Evolutionary conservation across 192 early-diverging fungal species (phyloP), one percentile per base, ranked within the genome.

Genomic region (Coemansia sp.): DNA sequence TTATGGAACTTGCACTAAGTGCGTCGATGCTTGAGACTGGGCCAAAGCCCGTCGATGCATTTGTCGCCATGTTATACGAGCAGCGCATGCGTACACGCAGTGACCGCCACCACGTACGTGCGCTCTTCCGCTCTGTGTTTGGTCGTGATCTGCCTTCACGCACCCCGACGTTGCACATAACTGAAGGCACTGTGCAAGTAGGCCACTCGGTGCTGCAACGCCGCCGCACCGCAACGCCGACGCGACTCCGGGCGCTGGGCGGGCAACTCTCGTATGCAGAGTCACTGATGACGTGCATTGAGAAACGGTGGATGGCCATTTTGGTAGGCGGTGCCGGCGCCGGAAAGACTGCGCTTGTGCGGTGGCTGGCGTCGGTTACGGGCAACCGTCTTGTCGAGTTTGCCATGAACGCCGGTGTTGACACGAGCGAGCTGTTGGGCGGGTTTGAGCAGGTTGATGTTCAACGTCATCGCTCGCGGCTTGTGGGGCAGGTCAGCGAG

Each of bases 371-470:
- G 12, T 78, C 82, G 11, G 62, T 95, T 29, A 89, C 91, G 2
- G 96, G 95, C 4, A 89, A 94, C 71, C 71, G 73, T 23, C 81
- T 99, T 14, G 86, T 90, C 27, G 97, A 99, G 83, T 98, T 97
- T 66, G 83, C 93, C 8, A 95, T 99, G 95, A 99, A 95, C 74
- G 86, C 89, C 35, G 87, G 89, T 10, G 90, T 98, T 15, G 97
- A 99, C 60, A 91, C 94, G 2, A 90, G 95, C 72, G 97, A 99
- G 70, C 73, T 99, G 8, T 71, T 99, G 17, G 97, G 97, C 58
- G 97, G 97, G 24, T 99, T 98, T 66, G 95, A 99, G 78, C 97
- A 99, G 72, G 88, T 94, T 9, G 95, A 98, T 74, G 58, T 91
- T 43, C 85, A 83, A 24, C 84, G 95, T 29, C 87, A 92, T 54